These are phyloP conservation scores for Sporothrix globosa DNA, from an alignment of 2,329 filamentous ascomycete genomes.

Conservation along the genomic window DNA sequence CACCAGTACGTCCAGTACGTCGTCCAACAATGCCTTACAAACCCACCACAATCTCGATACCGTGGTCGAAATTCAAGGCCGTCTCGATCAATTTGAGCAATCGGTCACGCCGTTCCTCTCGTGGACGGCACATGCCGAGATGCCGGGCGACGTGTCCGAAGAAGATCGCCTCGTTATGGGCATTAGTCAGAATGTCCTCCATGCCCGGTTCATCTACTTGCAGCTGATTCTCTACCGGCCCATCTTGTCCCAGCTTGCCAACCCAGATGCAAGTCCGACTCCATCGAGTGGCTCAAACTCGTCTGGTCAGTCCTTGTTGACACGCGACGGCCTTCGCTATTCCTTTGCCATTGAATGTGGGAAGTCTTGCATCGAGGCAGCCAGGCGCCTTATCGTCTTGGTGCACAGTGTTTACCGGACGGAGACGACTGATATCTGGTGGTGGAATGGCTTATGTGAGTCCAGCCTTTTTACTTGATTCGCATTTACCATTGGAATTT, in stretches of 20 bases:
- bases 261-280: neutral
- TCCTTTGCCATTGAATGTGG: slow-evolving; percentile 33
- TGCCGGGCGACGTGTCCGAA: neutral
- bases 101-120: slow-evolving; percentile 29
- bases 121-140: slow-evolving; percentile 16
- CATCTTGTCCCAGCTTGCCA: slow-evolving; percentile 27
- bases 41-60: slow-evolving; percentile 32
- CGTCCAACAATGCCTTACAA: neutral
- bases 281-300: neutral
- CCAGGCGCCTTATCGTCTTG: slow-evolving; percentile 26
- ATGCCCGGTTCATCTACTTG: slow-evolving; percentile 27
- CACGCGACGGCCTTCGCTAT: slow-evolving; percentile 30
- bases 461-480: neutral
- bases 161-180: slow-evolving; percentile 19
- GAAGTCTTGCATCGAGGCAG: slow-evolving; percentile 31
- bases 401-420: slow-evolving; percentile 29
- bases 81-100: slow-evolving; percentile 30
- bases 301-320: neutral
- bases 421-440: slow-evolving; percentile 30
- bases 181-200: slow-evolving; percentile 29
- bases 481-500: too few species aligned
- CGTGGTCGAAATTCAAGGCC: slow-evolving; percentile 30
- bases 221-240: slow-evolving; percentile 32
- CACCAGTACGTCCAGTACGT: neutral
- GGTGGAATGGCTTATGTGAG: slow-evolving; percentile 34